phyloP scores from a whole-genome alignment of 2,329 filamentous ascomycete genomes.

The Aspergillus viridinutans region DNA sequence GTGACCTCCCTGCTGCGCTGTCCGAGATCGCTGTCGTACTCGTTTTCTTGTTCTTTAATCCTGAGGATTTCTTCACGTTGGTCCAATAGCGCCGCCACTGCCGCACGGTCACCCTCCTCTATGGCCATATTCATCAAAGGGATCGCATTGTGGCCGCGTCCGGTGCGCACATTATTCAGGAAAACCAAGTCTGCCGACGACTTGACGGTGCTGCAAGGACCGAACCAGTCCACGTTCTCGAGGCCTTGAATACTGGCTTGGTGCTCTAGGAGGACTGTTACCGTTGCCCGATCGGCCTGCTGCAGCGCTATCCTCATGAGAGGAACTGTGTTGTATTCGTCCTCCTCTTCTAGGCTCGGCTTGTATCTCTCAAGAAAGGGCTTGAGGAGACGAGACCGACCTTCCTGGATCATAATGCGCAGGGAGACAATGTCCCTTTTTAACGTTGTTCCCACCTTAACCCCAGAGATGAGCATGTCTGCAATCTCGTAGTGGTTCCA shows the following conservation, averaged over 20 bases:
- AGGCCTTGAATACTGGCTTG: conserved; percentile 9
- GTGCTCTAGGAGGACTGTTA: conserved; percentile 12
- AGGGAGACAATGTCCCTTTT: conserved; percentile 11
- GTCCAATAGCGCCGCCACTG: conserved; percentile 1
- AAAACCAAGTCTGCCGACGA: background rate
- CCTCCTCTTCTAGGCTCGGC: conserved; percentile 5
- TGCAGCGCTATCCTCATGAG: conserved; percentile 13
- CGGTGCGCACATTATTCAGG: background rate
- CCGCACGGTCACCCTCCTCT: conserved; percentile 4
- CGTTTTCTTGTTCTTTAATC: background rate
- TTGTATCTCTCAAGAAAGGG: conserved; percentile 12
- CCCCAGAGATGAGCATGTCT: conserved; percentile 9
- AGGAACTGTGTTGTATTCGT: conserved; percentile 8
- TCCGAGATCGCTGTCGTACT: conserved; percentile 2
- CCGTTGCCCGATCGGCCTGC: conserved; percentile 13
- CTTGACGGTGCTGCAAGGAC: conserved; percentile 9
- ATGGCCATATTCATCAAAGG: conserved; percentile 12
- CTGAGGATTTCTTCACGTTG: conserved; percentile 4
- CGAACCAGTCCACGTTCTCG: conserved; percentile 11
- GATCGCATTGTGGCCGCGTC: background rate
- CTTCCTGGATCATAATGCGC: conserved; percentile 10
- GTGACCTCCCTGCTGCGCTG: background rate
- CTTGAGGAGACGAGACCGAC: conserved; percentile 9
- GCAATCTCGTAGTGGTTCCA: conserved; percentile 12
- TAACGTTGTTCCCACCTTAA: background rate